Conservation (phyloP, 371 early-diverging fungal genomes). For the Chytridium lagenaria region DNA sequence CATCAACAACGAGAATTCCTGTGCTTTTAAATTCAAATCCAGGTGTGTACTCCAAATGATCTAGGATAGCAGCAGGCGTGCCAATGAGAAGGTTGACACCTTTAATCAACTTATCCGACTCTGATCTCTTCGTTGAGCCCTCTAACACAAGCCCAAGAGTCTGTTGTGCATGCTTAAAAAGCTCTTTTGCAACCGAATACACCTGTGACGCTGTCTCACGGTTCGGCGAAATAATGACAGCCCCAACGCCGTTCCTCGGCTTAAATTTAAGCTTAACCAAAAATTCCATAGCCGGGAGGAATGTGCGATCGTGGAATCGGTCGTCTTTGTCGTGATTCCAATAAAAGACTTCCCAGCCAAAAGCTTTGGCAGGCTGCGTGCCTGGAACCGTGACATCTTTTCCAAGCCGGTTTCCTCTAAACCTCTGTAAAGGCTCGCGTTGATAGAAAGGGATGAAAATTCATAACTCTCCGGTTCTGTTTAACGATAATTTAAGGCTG, state of each 20-base stretch:
- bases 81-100: constrained; percentile 4
- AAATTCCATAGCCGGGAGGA: constrained; percentile 4
- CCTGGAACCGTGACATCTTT: not conserved
- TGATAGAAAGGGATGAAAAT: not conserved
- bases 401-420: not conserved
- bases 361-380: constrained; percentile 1
- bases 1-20: constrained; percentile 2
- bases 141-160: not conserved
- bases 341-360: not conserved
- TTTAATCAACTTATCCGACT: not conserved
- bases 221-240: not conserved
- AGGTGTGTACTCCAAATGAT: constrained; percentile 4
- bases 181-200: not conserved
- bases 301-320: constrained; percentile 1
- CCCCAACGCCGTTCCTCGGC: constrained; percentile 14
- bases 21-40: constrained; percentile 6
- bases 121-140: not conserved
- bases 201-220: constrained; percentile 12
- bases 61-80: not conserved
- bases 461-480: not conserved
- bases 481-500: not conserved
- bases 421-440: not conserved
- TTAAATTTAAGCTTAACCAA: constrained; percentile 15
- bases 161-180: not conserved
- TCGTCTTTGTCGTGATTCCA: constrained; percentile 1